Evolutionary conservation across 1,284 basidiomycete genomes (phyloP).

Genomic region (Phellopilus nigrolimitatus): DNA sequence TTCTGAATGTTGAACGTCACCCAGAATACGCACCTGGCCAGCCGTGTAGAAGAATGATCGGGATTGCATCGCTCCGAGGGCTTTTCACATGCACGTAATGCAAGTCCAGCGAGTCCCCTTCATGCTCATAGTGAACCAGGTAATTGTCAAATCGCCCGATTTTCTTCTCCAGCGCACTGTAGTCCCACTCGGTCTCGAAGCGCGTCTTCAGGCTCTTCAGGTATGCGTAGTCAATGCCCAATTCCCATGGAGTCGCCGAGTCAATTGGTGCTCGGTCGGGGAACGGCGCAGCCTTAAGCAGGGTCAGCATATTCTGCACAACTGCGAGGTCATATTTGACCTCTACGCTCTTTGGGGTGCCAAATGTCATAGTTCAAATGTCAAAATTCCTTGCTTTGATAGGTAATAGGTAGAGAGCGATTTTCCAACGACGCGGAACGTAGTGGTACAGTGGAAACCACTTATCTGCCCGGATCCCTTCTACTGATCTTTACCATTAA

Average conservation of each 20-base stretch:
- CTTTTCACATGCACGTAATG: constrained; percentile 25
- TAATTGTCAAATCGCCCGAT: constrained; percentile 21
- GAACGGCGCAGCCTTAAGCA: constrained; percentile 7
- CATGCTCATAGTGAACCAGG: constrained; percentile 20
- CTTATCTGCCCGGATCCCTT: too few species aligned
- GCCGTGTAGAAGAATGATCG: constrained; percentile 25
- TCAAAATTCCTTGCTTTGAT: too few species aligned
- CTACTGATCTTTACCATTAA: too few species aligned
- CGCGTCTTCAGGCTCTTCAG: constrained; percentile 19
- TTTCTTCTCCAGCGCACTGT: constrained; percentile 12
- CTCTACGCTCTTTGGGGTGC: constrained; percentile 1
- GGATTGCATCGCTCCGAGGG: constrained; percentile 23
- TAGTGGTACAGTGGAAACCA: too few species aligned
- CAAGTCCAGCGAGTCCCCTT: constrained; percentile 17
- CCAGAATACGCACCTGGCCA: constrained; percentile 22
- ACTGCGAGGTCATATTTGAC: constrained; percentile 1
- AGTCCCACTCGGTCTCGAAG: constrained; percentile 20
- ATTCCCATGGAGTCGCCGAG: constrained; percentile 14
- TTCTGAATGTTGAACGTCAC: neutral
- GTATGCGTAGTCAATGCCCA: constrained; percentile 21
- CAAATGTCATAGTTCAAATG: constrained; percentile 17
- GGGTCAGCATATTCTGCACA: constrained; percentile 11
- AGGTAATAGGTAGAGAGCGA: too few species aligned
- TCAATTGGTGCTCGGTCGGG: constrained; percentile 18
- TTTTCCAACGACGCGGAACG: too few species aligned